A percentile compares a stretch with the other conserved stretches of the same genome.
Evolutionary conservation across 2,329 filamentous ascomycete species (phyloP).

Genomic region (Aquanectria penicillioides): DNA sequence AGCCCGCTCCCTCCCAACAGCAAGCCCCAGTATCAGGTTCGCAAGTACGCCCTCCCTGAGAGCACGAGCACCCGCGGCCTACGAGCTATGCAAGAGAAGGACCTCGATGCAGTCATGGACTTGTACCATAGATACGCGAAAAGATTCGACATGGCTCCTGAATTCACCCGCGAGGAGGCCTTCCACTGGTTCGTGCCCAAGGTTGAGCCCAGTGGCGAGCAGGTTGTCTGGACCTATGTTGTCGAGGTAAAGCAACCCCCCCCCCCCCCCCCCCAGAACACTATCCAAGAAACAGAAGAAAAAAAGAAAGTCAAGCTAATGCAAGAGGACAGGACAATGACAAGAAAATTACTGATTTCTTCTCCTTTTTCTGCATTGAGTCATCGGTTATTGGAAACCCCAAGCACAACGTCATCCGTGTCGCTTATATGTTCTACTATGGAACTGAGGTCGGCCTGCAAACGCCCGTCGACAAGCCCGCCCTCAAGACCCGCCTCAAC

Average conservation of each 20-base stretch:
- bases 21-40: conserved; percentile 85
- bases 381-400: conserved; percentile 88
- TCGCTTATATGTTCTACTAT: conserved; percentile 98
- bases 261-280: no score
- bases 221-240: conserved; percentile 94
- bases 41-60: conserved; percentile 85
- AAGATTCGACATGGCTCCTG: conserved; percentile 85
- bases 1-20: conserved; percentile 85
- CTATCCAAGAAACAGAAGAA: no score
- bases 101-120: conserved; percentile 78
- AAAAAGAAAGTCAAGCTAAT: not conserved
- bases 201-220: conserved; percentile 67
- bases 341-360: conserved; percentile 91
- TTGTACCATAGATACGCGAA: conserved; percentile 81
- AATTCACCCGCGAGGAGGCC: conserved; percentile 82
- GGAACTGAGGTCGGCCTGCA: conserved; percentile 82
- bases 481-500: conserved; percentile 83
- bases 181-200: conserved; percentile 88
- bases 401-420: conserved; percentile 82
- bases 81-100: conserved; percentile 81
- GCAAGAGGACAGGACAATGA: conserved; percentile 59
- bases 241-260: conserved; percentile 69
- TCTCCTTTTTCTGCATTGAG: conserved; percentile 96
- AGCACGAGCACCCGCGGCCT: conserved; percentile 78
- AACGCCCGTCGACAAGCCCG: conserved; percentile 61